Evolutionary conservation across 2,329 filamentous ascomycete species (phyloP).

Genomic region (Penicillium sp.): DNA sequence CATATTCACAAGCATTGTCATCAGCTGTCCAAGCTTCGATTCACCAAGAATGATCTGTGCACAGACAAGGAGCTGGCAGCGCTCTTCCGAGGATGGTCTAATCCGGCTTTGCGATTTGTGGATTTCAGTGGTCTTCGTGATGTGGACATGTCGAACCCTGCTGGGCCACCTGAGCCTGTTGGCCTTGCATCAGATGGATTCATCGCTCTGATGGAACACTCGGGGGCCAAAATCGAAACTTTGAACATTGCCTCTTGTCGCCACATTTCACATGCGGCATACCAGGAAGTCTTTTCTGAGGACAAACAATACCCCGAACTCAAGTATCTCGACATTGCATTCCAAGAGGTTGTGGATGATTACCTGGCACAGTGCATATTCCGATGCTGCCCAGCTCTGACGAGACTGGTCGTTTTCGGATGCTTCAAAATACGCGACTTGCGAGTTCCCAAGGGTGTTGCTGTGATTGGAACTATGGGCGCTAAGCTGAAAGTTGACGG

Average conservation of each 20-base stretch:
- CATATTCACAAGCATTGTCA: slow-evolving; percentile 67
- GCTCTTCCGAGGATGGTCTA: slow-evolving; percentile 73
- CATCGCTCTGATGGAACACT: slow-evolving; percentile 77
- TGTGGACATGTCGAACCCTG: slow-evolving; percentile 65
- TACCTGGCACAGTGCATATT: slow-evolving; percentile 44
- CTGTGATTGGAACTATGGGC: slow-evolving; percentile 50
- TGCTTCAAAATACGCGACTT: slow-evolving; percentile 58
- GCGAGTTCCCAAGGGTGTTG: slow-evolving; percentile 54
- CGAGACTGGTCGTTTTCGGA: slow-evolving; percentile 58
- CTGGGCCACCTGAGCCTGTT: slow-evolving; percentile 57
- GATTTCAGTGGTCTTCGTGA: slow-evolving; percentile 76
- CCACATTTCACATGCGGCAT: slow-evolving; percentile 68
- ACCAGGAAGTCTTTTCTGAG: slow-evolving; percentile 67
- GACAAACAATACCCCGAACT: slow-evolving; percentile 63
- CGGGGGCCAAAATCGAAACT: slow-evolving; percentile 59
- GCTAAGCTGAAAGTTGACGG: slow-evolving; percentile 19
- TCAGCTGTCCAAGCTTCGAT: slow-evolving; percentile 68
- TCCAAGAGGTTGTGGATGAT: slow-evolving; percentile 49
- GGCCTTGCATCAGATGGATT: slow-evolving; percentile 75
- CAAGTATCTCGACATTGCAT: slow-evolving; percentile 69
- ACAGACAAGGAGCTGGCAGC: slow-evolving; percentile 68
- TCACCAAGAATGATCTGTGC: slow-evolving; percentile 70
- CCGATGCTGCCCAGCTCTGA: slow-evolving; percentile 44
- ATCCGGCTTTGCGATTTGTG: slow-evolving; percentile 63
- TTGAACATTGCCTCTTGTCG: slow-evolving; percentile 81